Base-by-base conservation (phyloP, 805 yeast species). In the Suhomyces kilbournensis region DNA sequence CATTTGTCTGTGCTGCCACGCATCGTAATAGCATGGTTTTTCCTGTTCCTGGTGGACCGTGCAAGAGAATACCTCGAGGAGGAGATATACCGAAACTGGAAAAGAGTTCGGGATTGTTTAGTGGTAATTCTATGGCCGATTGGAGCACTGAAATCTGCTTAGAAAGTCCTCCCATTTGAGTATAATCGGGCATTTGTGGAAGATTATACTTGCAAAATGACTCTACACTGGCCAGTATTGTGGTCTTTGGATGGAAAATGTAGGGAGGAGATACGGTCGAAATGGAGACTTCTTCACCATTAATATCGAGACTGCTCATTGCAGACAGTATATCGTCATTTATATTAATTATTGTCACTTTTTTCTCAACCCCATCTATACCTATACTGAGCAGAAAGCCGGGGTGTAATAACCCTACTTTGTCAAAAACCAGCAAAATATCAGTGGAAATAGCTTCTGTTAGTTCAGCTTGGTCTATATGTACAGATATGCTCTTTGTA, bases 21-120 rank as follows among this genome's bases (percentile, higher is more conserved):
- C 96, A 86, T 50, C 88, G 79, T 35, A 94, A 74, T 7, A 94
- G 76, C 90, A 92, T 82, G 0, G 97, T 88, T 66, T 93, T 93
- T 48, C 99, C 99, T 0, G 97, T 93, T 3, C 99, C 99, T 2
- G 98, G 94, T 2, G 97, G 96, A 0, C 99, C 99, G 70, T 93
- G 96, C 10, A 93, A 70, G 14, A 93, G 71, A n/a, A 93, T 83
- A 34, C 99, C 99, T 52, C 97, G 76, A 12, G 97, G 97, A 7
- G 99, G 97, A 7, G 86, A 78, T 17, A 91, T 86, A n/a, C 93
- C 91, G 72, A 93, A 94, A 50, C 88, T 83, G 7, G 85, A 77
- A 61, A 92, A 93, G 30, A 90, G 69, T 5, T 79, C 77, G 0
- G 97, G 96, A 52, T 82, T 82, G 54, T 85, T 83, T 23, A 94